Conservation (phyloP, 495 filamentous ascomycete genomes). For the Penicillium fimorum region DNA sequence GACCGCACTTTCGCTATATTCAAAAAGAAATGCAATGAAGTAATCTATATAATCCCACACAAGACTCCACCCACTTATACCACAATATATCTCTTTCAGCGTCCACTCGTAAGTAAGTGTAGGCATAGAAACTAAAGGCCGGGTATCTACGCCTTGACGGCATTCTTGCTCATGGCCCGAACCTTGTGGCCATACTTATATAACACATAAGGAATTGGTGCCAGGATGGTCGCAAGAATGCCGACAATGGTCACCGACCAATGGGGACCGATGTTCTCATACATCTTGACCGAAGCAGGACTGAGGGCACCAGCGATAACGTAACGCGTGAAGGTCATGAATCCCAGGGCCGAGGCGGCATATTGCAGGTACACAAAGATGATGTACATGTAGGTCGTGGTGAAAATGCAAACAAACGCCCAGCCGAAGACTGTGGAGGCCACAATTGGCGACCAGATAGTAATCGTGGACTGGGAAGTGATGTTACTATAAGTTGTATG, state of each 20-base stretch:
- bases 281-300: slow-evolving; percentile 40
- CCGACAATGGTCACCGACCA: slow-evolving; percentile 52
- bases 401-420: slow-evolving; percentile 45
- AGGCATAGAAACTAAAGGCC: neutral
- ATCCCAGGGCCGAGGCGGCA: slow-evolving; percentile 38
- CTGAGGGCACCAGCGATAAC: slow-evolving; percentile 44
- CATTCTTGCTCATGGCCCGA: neutral
- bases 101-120: too few relatives aligned
- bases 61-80: too few relatives aligned
- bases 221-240: slow-evolving; percentile 36
- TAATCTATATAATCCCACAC: too few relatives aligned
- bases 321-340: slow-evolving; percentile 45
- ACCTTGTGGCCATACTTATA: slow-evolving; percentile 10
- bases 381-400: slow-evolving; percentile 48
- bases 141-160: neutral
- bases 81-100: too few relatives aligned
- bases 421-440: slow-evolving; percentile 49
- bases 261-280: slow-evolving; percentile 45
- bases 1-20: too few relatives aligned
- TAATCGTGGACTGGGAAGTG: slow-evolving; percentile 30
- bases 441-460: slow-evolving; percentile 46
- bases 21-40: too few relatives aligned
- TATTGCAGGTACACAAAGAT: slow-evolving; percentile 43
- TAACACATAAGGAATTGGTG: slow-evolving; percentile 50
- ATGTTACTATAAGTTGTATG: neutral